Evolutionary conservation across 108 stramenopile genomes (phyloP).

Genomic region (Cyclotella atomus): DNA sequence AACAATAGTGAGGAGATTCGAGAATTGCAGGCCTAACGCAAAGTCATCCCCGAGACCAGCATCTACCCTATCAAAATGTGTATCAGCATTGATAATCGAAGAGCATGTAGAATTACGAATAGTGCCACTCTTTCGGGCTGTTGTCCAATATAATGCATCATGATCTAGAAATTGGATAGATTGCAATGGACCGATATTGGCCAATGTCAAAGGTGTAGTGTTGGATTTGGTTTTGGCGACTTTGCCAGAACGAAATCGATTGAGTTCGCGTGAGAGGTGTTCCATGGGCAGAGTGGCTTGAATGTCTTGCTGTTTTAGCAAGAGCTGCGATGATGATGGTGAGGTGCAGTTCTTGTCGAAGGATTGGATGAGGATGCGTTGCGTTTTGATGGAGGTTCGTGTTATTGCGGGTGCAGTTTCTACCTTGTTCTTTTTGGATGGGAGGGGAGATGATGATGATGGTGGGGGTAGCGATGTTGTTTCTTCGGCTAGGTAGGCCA

Average conservation of each 20-base stretch:
- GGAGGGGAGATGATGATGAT: neutral
- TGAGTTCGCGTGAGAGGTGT: slow-evolving; percentile 11
- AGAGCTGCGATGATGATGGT: too few species aligned
- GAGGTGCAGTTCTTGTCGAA: too few species aligned
- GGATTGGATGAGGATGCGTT: slow-evolving; percentile 31
- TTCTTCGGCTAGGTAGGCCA: slow-evolving; percentile 43
- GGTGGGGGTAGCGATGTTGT: neutral
- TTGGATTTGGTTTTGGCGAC: slow-evolving; percentile 18
- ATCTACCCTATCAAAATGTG: neutral
- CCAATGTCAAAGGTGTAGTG: slow-evolving; percentile 20
- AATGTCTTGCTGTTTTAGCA: slow-evolving; percentile 2
- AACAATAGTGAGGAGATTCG: slow-evolving; percentile 5
- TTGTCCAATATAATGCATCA: slow-evolving; percentile 35
- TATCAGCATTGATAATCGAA: slow-evolving; percentile 3
- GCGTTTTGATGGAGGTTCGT: slow-evolving; percentile 11
- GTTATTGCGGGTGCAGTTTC: neutral
- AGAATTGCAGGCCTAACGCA: slow-evolving; percentile 30
- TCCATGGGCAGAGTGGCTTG: slow-evolving; percentile 19
- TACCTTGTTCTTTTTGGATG: neutral
- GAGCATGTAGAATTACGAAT: neutral
- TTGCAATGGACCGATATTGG: slow-evolving; percentile 15
- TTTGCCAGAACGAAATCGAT: slow-evolving; percentile 25
- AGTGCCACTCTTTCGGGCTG: slow-evolving; percentile 9
- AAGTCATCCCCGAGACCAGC: slow-evolving; percentile 19
- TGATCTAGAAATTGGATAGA: slow-evolving; percentile 28